Evolutionary conservation across 371 early-diverging fungal species (phyloP), one percentile per base, ranked within the genome.

Genomic region (Mucor mucedo): DNA sequence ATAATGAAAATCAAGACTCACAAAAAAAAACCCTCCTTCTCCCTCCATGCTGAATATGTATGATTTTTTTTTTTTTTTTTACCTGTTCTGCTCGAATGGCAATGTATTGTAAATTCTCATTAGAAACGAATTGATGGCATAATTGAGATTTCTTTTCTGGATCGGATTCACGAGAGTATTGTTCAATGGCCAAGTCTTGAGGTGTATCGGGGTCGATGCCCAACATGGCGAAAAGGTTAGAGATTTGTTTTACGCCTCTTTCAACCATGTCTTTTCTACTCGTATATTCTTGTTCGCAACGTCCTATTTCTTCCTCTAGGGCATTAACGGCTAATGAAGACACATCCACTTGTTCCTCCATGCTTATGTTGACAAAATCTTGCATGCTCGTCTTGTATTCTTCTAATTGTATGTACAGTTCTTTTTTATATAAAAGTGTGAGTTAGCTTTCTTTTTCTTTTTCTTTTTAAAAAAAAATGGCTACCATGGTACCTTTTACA

Each of bases 231-330:
- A 71, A 65, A 38, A 68, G 38, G 11, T 59, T 54, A 8, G 38
- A 54, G 4, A 71, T 58, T 10, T 59, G 49, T n/a, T 55, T 29
- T 2, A 58, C 71, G 13, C 67, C 45, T 8, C 66, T 41, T 2
- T 70, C 57, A 2, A 69, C 61, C 32, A 42, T 55, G 2, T 49
- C 52, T 42, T 63, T 63, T 59, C 58, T 38, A 33, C 8, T 60
- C 13, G 44, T 44, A 55, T 75, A 77, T 77, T 81, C 79, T 1
- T 66, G 41, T 61, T 75, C 70, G 33, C 75, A 75, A 41, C 75
- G 75, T 50, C 58, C 10, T 27, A 77, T 66, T 63, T 78, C 82
- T 14, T 78, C 75, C 45, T 81, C 79, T 35, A 81, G 33, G 0
- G 70, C 69, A 28, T 71, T 63, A 0, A 78, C 66, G 1, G 78